phyloP scores from a whole-genome alignment of 768 basidiomycete species.

The Fibroporia radiculosa region DNA sequence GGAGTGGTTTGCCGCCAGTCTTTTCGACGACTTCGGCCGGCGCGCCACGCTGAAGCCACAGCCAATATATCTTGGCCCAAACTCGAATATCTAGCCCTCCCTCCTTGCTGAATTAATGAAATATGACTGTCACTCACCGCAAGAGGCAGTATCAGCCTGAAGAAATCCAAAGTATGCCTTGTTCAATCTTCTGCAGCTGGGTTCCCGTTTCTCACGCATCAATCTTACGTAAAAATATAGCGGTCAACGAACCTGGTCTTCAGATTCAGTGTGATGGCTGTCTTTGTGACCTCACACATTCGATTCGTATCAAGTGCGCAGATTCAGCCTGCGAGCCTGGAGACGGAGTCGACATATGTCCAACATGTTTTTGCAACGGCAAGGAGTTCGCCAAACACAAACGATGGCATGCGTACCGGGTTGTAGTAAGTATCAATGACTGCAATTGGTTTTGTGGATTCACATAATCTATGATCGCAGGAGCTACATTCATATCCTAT shows the following conservation, averaged over 20 bases:
- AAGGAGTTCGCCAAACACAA: conserved; percentile 85
- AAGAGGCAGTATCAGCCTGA: conserved; percentile 25
- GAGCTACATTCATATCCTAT: conserved; percentile 97
- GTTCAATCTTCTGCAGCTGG: conserved; percentile 9
- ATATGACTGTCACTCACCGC: conserved; percentile 26
- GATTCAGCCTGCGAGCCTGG: conserved; percentile 65
- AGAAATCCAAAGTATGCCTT: conserved; percentile 23
- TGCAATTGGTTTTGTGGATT: not conserved
- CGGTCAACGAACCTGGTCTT: conserved; percentile 74
- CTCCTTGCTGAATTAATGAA: no score
- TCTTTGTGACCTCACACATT: conserved; percentile 84
- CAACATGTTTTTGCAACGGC: conserved; percentile 85
- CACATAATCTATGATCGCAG: conserved; percentile 36
- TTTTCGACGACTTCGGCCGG: no score
- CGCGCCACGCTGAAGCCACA: no score
- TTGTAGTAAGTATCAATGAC: conserved; percentile 52
- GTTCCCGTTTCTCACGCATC: conserved; percentile 19
- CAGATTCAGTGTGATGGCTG: conserved; percentile 84
- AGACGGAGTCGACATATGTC: conserved; percentile 89
- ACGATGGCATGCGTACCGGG: conserved; percentile 81
- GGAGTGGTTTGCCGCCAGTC: no score
- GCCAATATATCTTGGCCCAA: no score
- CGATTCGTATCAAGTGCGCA: conserved; percentile 95
- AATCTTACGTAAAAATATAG: conserved; percentile 29
- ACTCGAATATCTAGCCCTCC: no score